Evolutionary conservation across 73 alveolate genomes (phyloP), one percentile per base, ranked within the genome.

Genomic region (Tetrahymena borealis): DNA sequence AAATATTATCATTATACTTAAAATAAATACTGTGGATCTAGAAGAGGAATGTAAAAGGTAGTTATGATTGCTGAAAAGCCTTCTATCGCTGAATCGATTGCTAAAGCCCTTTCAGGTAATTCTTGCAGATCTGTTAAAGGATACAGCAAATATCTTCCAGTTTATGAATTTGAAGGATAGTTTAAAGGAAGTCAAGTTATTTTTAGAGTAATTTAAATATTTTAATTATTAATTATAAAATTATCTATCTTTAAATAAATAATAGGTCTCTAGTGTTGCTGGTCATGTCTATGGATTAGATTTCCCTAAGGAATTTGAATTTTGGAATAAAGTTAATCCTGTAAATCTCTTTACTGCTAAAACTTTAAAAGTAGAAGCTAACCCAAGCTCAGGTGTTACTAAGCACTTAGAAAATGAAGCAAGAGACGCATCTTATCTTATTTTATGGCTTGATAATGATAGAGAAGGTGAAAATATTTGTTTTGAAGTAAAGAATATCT

Each of bases 391-490:
- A 32, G 96, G 96, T 1, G 97, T 91, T 38, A 78, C 91, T 32
- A 90, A 91, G 33, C 94, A 93, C 5, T 94, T 97, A 32, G 98
- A 95, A 94, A 96, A 96, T 32, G 94, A 96, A 91, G 97, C 99
- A 33, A 78, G 38, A 38, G 99, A 99, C 3, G 96, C 97, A 90
- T 95, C 96, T 91, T 97, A 96, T 78, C 78, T 99, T 94, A 98
- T 99, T 38, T 98, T 99, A 43, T 99, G 99, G 99, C 97, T 99
- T 18, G 99, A 99, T 95, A 99, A 99, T 90, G 99, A 99, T 95
- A 98, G 99, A 79, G 99, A 99, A 94, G 99, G 99, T 32, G 99
- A 99, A 96, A 99, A 99, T 93, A 99, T 99, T 15, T 99, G 99
- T 97, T 99, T 96, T 96, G 99, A 99, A 95, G 99, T 98, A 37